Base-by-base conservation (phyloP, 2,329 filamentous ascomycete genomes). In the Karstenula rhodostoma region DNA sequence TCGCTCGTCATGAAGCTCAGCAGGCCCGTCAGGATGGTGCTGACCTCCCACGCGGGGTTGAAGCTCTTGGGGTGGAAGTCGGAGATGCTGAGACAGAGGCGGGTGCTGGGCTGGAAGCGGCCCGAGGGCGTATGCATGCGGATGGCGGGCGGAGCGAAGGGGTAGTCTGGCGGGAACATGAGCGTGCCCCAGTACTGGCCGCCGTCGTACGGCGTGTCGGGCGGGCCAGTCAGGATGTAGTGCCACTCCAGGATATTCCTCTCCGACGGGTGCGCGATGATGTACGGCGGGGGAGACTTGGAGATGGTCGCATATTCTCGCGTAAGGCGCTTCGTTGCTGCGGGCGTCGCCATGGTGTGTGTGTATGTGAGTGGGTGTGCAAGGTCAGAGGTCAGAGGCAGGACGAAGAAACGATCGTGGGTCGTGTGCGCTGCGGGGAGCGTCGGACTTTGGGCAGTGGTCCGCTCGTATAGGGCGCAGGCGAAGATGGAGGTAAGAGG, bases 141-240 rank as follows among this genome's bases (percentile, higher is more conserved):
- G 79, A 99, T 99, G 2, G 95, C 93, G 4, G 95, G 95, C 33
- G 95, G 95, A 13, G 94, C 94, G 79, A 97, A 99, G 27, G 95
- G 95, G 77, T 99, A 99, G 83, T 97, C 94, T 9, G 94, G 87
- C 17, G 95, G 95, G 79, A 99, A 99, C 67, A 96, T 89, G 53
- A 99, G 85, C 1, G 94, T 97, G 50, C 95, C 95, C 95, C 95
- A 99, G 83, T 98, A 99, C 79, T 99, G 95, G 48, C 95, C 95
- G 74, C 90, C 89, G 72, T 96, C 88, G 78, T 99, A 99, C 1
- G 95, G 94, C 0, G 95, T 99, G 61, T 94, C 88, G 62, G 96
- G 93, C 35, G 95, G 94, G 1, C 95, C 95, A 40, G 94, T 97
- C 67, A 98, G 91, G 74, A 97, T 92, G 81, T 96, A 96, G 81